These are phyloP conservation scores for Epicoccum sorghinum DNA, from an alignment of 2,329 filamentous ascomycete genomes.

Conservation along the genomic window DNA sequence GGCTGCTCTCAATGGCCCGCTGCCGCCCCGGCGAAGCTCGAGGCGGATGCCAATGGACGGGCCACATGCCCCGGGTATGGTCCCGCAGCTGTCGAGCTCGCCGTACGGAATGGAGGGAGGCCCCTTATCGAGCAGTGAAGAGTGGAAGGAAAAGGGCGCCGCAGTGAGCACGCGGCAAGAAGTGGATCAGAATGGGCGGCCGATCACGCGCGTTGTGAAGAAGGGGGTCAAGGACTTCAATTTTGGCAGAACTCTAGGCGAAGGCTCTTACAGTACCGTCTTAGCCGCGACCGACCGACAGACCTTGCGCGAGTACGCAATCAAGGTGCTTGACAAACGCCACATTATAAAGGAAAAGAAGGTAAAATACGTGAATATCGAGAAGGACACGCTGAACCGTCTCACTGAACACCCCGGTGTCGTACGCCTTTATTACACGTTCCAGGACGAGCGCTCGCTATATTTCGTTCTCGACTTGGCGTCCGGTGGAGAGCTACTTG, in stretches of 20 bases:
- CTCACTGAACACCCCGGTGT: conserved; percentile 96
- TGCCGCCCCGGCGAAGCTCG: conserved; percentile 79
- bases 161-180: conserved; percentile 82
- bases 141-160: conserved; percentile 96
- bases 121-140: conserved; percentile 73
- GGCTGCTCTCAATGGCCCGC: conserved; percentile 63
- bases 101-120: conserved; percentile 64
- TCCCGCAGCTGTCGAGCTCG: conserved; percentile 36
- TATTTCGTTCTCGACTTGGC: conserved; percentile 97
- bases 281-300: conserved; percentile 91
- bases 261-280: conserved; percentile 97
- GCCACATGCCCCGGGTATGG: conserved; percentile 20
- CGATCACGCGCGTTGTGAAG: conserved; percentile 83
- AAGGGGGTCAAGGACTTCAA: conserved; percentile 97
- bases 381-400: conserved; percentile 96
- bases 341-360: conserved; percentile 99
- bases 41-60: conserved; percentile 67
- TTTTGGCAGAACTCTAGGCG: conserved; percentile 87
- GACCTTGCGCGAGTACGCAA: conserved; percentile 93
- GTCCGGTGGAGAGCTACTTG: conserved; percentile 87
- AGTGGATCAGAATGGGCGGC: conserved; percentile 81
- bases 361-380: conserved; percentile 99
- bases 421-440: conserved; percentile 96
- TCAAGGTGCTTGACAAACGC: conserved; percentile 97
- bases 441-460: conserved; percentile 92